Evolutionary conservation across 305 asterid species (phyloP).

Genomic region (Solanum hybrid): DNA sequence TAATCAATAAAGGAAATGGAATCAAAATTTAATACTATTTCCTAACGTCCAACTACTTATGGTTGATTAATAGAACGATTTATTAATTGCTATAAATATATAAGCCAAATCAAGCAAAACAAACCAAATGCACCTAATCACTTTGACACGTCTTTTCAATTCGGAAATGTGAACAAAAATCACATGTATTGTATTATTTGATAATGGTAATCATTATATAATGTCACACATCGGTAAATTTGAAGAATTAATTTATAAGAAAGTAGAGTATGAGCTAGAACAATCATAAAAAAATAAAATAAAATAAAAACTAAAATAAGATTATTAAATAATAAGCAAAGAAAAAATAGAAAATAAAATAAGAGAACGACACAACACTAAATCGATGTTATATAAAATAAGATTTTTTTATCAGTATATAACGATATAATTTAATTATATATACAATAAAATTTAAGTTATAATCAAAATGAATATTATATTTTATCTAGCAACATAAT

Average conservation of each 20-base stretch:
- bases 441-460: not conserved
- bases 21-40: not conserved
- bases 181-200: not conserved
- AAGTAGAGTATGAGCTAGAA: not conserved
- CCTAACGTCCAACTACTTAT: not conserved
- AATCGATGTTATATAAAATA: not conserved
- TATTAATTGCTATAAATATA: not conserved
- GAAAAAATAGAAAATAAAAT: not conserved
- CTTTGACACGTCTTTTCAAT: not conserved
- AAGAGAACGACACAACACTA: not conserved
- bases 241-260: rapidly evolving
- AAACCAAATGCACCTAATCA: not conserved
- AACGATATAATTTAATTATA: not conserved
- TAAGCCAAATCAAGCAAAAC: not conserved
- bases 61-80: not conserved
- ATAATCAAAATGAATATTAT: not conserved
- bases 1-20: not conserved
- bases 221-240: not conserved
- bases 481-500: not conserved
- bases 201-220: not conserved
- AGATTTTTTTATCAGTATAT: not conserved
- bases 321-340: not conserved
- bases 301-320: not conserved
- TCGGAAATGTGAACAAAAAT: not conserved
- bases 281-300: rapidly evolving